phyloP scores from a whole-genome alignment of 2,329 filamentous ascomycete species.

The Mollisiaceae sp. region DNA sequence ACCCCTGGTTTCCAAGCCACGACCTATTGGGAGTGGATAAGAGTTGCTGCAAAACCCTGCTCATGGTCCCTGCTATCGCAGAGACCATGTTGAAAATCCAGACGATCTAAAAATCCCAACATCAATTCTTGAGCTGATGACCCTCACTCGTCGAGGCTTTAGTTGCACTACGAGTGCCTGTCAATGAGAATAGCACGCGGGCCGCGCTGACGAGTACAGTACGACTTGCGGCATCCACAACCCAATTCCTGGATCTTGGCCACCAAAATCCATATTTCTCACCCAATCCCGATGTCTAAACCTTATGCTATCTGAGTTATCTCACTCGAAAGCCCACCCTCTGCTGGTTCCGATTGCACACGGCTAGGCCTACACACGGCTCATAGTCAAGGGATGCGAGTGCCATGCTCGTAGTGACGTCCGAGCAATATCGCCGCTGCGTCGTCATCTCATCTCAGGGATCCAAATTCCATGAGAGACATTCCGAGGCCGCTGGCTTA shows the following conservation, averaged over 20 bases:
- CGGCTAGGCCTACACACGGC: no score
- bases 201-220: background rate
- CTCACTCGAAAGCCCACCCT: no score
- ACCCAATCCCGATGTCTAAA: background rate
- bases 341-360: no score
- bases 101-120: background rate
- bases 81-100: background rate
- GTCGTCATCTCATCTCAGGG: no score
- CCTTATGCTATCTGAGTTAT: background rate
- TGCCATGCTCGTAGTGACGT: no score
- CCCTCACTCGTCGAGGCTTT: background rate
- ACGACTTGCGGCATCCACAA: no score
- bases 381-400: no score
- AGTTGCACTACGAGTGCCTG: background rate
- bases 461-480: background rate
- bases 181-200: background rate
- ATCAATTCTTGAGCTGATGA: background rate
- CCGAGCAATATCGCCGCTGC: no score
- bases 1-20: slow-evolving; percentile 5
- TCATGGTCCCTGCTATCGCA: background rate
- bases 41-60: background rate
- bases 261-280: slow-evolving; percentile 5
- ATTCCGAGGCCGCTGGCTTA: background rate
- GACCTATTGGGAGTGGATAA: background rate
- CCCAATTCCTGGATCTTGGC: background rate